Evolutionary conservation across 2,329 filamentous ascomycete species (phyloP), one percentile per base, ranked within the genome.

Genomic region (Penicillium aurantiogriseum): DNA sequence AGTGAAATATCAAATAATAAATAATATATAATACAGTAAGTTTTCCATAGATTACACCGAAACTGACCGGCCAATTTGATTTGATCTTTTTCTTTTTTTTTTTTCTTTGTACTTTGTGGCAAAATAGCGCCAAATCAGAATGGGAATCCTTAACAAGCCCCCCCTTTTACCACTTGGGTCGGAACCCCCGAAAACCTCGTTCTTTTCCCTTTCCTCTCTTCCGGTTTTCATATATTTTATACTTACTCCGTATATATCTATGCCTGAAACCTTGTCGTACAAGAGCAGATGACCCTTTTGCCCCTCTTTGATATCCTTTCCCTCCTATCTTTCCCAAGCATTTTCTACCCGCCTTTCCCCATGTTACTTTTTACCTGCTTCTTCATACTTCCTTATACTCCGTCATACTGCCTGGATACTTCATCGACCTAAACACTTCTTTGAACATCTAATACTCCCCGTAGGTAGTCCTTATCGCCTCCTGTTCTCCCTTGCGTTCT

Each of bases 121-220:
- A 60, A 66, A 64, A 66, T 54, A n/a, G 55, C 50, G 54, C 53
- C 59, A 64, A 66, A 65, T 60, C 56, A 62, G 44, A 51, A 62
- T 61, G 43, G 44, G 47, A 59, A 43, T 51, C 40, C 33, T 53
- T 53, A 46, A 46, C 42, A 21, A 49, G 29, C 31, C 56, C 61
- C 63, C 54, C 43, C 57, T 56, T 58, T 62, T 58, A 54, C 46
- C 49, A 31, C 36, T 40, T 29, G 6, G 36, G 38, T 47, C 47
- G 29, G 40, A 53, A 52, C 5, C 31, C 17, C n/a, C 25, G 11
- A 21, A 21, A 42, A 27, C 19, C 17, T 27, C 25, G 33, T 39
- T 48, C 46, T 23, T 43, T 36, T 44, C n/a, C 29, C 40, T 33
- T 43, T 5, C 11, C n/a, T 38, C 25, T 39, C 23, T 21, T 25